Evolutionary conservation across 2,329 filamentous ascomycete genomes (phyloP).

Genomic region (Epichloe bromicola): DNA sequence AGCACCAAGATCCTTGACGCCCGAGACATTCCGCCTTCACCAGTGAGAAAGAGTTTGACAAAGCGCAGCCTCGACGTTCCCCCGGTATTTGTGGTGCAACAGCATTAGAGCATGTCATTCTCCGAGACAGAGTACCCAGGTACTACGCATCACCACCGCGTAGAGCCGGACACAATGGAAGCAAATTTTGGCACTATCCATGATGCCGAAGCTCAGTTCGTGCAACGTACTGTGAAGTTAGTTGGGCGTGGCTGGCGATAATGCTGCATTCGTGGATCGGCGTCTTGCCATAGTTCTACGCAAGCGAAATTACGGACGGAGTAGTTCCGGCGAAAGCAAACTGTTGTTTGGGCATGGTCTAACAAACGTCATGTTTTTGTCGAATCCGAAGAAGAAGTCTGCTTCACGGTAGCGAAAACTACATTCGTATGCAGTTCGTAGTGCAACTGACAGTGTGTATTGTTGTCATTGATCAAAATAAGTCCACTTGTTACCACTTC

Average conservation of each 20-base stretch:
- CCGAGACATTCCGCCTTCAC: constrained; percentile 1
- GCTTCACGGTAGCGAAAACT: too few relatives aligned
- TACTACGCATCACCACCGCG: background rate
- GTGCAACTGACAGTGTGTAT: too few relatives aligned
- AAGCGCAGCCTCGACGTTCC: background rate
- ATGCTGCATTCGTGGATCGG: too few relatives aligned
- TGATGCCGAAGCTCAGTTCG: background rate
- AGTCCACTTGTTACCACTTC: too few relatives aligned
- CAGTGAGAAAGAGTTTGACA: background rate
- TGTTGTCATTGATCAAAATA: too few relatives aligned
- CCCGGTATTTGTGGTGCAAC: background rate
- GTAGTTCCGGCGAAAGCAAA: background rate
- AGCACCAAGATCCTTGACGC: background rate
- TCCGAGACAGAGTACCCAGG: background rate
- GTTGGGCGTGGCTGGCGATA: too few relatives aligned
- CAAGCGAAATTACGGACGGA: background rate
- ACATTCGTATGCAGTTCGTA: too few relatives aligned
- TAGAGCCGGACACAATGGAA: background rate
- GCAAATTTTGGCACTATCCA: background rate
- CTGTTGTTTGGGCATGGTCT: background rate
- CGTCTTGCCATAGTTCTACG: background rate
- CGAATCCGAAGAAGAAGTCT: too few relatives aligned
- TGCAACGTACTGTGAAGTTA: too few relatives aligned
- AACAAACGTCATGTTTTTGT: background rate
- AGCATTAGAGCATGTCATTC: background rate